Evolutionary conservation across 2,329 filamentous ascomycete species (phyloP).

Genomic region (Fusarium abutilonis): DNA sequence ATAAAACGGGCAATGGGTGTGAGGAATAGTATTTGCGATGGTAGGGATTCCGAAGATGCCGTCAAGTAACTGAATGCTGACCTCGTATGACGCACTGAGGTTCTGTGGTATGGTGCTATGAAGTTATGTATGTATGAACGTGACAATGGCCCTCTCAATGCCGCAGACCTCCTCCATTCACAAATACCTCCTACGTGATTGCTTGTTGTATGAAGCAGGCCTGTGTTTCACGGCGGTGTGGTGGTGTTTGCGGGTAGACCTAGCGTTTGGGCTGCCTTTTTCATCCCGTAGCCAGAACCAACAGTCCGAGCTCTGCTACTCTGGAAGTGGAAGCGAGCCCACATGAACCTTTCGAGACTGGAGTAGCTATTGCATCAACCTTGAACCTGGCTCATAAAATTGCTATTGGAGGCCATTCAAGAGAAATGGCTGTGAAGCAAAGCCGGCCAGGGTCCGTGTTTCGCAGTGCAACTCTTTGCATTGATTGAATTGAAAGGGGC

Average conservation of each 20-base stretch:
- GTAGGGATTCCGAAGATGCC: constrained; percentile 30
- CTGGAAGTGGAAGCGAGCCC: neutral
- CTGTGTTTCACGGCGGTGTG: constrained; percentile 30
- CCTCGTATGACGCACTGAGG: constrained; percentile 29
- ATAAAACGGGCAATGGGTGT: neutral
- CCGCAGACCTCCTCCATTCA: neutral
- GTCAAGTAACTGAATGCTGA: constrained; percentile 21
- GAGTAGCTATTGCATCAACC: constrained; percentile 5
- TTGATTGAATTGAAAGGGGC: constrained; percentile 11
- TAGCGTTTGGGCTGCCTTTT: constrained; percentile 5
- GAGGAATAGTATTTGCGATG: constrained; percentile 1
- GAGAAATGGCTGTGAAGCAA: neutral
- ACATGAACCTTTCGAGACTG: constrained; percentile 12
- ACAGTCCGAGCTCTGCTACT: constrained; percentile 17
- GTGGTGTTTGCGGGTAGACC: constrained; percentile 16
- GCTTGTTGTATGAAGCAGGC: constrained; percentile 3
- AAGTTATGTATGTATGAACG: neutral
- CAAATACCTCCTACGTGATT: constrained; percentile 12
- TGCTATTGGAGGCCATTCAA: neutral
- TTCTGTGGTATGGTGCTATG: constrained; percentile 8
- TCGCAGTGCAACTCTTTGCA: neutral
- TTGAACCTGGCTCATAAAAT: neutral
- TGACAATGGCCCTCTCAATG: constrained; percentile 3
- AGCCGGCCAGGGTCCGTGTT: neutral
- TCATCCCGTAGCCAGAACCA: constrained; percentile 19